Conservation (phyloP, 768 basidiomycete genomes). For the Auriscalpium microsporum region DNA sequence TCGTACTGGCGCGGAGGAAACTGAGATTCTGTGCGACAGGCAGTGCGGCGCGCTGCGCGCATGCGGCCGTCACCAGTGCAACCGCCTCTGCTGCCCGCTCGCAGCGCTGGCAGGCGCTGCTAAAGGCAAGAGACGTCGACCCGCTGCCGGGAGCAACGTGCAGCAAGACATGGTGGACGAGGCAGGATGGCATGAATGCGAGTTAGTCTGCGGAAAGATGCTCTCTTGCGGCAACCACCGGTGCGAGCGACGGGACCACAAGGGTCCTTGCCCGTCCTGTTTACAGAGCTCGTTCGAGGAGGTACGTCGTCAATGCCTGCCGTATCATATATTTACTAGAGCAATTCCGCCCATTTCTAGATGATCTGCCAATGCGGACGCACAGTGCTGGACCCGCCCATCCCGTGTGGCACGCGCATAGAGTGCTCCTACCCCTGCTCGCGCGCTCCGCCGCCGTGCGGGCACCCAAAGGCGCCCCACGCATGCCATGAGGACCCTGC, state of each 20-base stretch:
- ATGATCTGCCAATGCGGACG: constrained; percentile 76
- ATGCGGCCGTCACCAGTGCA: constrained; percentile 85
- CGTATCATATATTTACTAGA: background rate
- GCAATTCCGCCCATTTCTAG: constrained; percentile 24
- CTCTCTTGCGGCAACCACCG: constrained; percentile 70
- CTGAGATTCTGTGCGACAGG: constrained; percentile 70
- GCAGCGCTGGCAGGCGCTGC: constrained; percentile 48
- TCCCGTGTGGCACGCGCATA: constrained; percentile 79
- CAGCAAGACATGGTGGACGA: constrained; percentile 44
- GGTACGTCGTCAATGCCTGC: constrained; percentile 31
- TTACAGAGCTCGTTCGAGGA: constrained; percentile 89
- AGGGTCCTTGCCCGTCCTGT: constrained; percentile 74
- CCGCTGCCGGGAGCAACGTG: constrained; percentile 20
- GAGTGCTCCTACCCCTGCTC: constrained; percentile 76
- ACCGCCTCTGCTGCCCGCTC: constrained; percentile 81
- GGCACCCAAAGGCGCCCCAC: constrained; percentile 73
- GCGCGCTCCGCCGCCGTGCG: constrained; percentile 63
- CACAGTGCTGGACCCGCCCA: constrained; percentile 84
- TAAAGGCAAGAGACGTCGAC: constrained; percentile 59
- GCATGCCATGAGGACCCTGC: constrained; percentile 68
- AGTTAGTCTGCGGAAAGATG: constrained; percentile 66
- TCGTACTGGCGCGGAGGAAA: constrained; percentile 24
- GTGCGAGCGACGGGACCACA: constrained; percentile 78
- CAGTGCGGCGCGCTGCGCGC: constrained; percentile 69
- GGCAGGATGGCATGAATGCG: constrained; percentile 76